phyloP scores from a whole-genome alignment of 108 stramenopile genomes.

The Schizochytrium sp. region DNA sequence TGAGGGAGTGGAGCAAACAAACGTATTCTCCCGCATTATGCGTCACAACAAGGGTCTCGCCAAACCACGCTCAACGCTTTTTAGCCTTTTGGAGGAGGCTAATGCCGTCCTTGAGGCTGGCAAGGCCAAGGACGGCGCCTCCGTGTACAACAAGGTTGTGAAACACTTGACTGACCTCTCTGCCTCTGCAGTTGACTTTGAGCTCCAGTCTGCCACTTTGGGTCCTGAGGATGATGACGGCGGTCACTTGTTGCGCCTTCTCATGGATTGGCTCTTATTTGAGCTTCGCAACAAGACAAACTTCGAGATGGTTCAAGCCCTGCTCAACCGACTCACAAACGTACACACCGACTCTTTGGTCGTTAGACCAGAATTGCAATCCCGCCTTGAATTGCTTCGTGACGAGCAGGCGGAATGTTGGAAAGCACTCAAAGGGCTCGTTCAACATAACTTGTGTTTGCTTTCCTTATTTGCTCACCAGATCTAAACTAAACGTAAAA shows the following conservation, averaged over 20 bases:
- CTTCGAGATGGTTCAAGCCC: conserved; percentile 54
- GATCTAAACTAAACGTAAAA: neutral
- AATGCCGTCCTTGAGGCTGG: conserved; percentile 46
- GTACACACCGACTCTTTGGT: conserved; percentile 34
- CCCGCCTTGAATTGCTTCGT: conserved; percentile 2
- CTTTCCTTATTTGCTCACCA: conserved; percentile 46
- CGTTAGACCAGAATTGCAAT: conserved; percentile 19
- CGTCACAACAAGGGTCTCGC: neutral
- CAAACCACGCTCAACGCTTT: neutral
- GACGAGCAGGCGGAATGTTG: conserved; percentile 41
- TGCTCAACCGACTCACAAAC: neutral
- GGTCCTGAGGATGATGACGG: conserved; percentile 58
- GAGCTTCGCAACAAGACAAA: conserved; percentile 27
- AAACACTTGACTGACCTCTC: conserved; percentile 81
- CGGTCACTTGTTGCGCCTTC: conserved; percentile 30
- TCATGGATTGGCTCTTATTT: conserved; percentile 49
- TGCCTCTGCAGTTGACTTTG: conserved; percentile 92
- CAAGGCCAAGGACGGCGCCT: conserved; percentile 72
- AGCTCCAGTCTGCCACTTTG: conserved; percentile 65
- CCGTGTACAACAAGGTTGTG: conserved; percentile 76
- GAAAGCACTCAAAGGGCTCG: conserved; percentile 40
- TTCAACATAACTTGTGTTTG: conserved; percentile 41
- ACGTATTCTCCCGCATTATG: too few relatives aligned
- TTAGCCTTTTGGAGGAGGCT: conserved; percentile 64
- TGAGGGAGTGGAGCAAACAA: neutral